These are phyloP conservation scores for Maudiozyma pseudohumilis DNA, from an alignment of 805 yeast species.

Conservation along the genomic window DNA sequence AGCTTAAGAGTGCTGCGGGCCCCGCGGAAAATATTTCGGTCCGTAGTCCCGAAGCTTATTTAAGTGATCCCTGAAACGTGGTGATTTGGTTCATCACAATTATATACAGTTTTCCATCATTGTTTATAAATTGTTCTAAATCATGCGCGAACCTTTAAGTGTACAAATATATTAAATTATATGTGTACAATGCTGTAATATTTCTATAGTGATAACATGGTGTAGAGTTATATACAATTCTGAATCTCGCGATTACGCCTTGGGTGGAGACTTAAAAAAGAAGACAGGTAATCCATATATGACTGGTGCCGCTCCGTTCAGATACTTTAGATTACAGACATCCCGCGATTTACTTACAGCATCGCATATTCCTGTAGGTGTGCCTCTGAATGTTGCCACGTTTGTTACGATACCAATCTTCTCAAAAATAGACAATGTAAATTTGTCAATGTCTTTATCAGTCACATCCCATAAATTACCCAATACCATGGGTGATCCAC, in stretches of 20 bases:
- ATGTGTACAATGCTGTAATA: not conserved
- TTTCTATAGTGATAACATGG: too few species aligned
- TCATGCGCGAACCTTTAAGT: too few species aligned
- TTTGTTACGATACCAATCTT: slow-evolving; percentile 50
- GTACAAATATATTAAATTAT: not conserved
- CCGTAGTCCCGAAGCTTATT: too few species aligned
- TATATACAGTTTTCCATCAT: not conserved
- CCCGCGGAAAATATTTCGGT: too few species aligned
- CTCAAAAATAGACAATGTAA: slow-evolving; percentile 50
- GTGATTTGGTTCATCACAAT: not conserved
- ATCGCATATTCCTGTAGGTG: slow-evolving; percentile 32
- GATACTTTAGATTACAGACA: slow-evolving; percentile 55
- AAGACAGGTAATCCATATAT: slow-evolving; percentile 70
- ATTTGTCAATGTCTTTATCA: slow-evolving; percentile 85
- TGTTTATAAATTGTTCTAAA: not conserved
- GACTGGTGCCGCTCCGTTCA: slow-evolving; percentile 91
- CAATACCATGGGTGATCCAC: slow-evolving; percentile 74
- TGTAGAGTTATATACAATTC: not conserved
- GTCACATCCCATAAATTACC: slow-evolving; percentile 96
- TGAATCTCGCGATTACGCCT: too few species aligned
- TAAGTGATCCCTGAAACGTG: too few species aligned
- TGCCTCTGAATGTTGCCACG: slow-evolving; percentile 14
- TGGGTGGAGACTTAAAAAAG: too few species aligned
- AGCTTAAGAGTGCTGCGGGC: too few species aligned
- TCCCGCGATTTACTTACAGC: slow-evolving; percentile 58